Percentiles rank a stretch among this genome's conserved stretches.
Evolutionary conservation across 345 rosid species (phyloP).

Genomic region (Eucalyptus melliodora): DNA sequence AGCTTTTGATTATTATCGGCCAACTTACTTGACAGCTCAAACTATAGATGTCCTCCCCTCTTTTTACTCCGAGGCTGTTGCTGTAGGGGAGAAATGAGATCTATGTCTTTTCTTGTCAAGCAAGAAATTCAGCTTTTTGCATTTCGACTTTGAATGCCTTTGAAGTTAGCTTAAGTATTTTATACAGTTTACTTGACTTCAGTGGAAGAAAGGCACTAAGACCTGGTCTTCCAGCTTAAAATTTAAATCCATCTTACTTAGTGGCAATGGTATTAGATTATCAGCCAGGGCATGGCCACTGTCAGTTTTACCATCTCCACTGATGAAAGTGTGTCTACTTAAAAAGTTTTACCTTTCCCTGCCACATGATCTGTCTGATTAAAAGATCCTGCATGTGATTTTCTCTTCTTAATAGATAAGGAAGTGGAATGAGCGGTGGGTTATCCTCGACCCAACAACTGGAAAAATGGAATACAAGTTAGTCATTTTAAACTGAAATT

Average conservation of each 20-base stretch:
- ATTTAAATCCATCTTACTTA: not conserved
- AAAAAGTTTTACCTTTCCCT: not conserved
- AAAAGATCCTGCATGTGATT: not conserved
- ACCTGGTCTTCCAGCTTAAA: not conserved
- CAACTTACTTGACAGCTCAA: not conserved
- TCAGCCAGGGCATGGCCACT: not conserved
- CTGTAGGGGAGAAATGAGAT: not conserved
- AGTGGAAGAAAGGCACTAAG: not conserved
- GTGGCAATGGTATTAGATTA: not conserved
- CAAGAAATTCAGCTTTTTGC: not conserved
- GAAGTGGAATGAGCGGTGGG: conserved; percentile 99
- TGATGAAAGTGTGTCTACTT: not conserved
- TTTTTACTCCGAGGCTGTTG: not conserved
- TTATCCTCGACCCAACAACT: conserved; percentile 89
- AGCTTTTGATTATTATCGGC: not conserved
- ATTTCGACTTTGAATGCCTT: not conserved
- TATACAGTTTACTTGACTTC: not conserved
- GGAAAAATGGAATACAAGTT: conserved; percentile 96
- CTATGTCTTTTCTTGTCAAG: not conserved
- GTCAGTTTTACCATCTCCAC: not conserved
- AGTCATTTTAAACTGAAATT: conserved; percentile 1
- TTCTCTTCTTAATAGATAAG: conserved; percentile 38
- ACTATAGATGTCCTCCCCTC: not conserved
- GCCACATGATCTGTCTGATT: not conserved
- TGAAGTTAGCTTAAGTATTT: not conserved